These are phyloP conservation scores for Paramarasmius palmivorus DNA, from an alignment of 1,284 basidiomycete species.

Conservation along the genomic window DNA sequence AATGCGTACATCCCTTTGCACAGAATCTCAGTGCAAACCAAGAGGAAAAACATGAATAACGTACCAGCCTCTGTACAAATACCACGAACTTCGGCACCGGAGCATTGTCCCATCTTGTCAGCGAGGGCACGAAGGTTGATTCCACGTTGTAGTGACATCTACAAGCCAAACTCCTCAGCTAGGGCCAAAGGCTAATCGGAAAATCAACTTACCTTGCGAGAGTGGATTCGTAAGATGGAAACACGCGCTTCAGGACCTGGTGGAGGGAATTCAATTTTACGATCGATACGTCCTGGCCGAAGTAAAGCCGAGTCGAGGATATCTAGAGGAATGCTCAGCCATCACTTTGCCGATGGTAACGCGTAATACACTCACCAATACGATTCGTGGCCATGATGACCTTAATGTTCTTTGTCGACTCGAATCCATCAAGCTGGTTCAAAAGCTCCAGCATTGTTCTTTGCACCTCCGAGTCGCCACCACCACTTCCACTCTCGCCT, in stretches of 20 bases:
- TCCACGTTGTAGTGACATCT: constrained; percentile 98
- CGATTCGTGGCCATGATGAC: constrained; percentile 99
- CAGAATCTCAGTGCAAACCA: neutral
- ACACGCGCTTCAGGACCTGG: constrained; percentile 97
- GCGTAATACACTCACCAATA: constrained; percentile 79
- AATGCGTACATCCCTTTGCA: constrained; percentile 91
- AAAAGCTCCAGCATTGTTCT: constrained; percentile 96
- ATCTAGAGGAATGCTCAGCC: constrained; percentile 47
- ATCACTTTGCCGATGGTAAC: too few relatives aligned
- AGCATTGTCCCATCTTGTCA: constrained; percentile 99
- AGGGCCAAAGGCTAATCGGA: neutral
- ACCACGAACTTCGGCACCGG: constrained; percentile 96
- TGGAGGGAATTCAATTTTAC: constrained; percentile 99
- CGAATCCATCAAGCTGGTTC: constrained; percentile 98
- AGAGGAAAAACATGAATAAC: constrained; percentile 27
- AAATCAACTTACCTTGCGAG: constrained; percentile 78
- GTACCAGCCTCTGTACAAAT: constrained; percentile 97
- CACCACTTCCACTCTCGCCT: constrained; percentile 86
- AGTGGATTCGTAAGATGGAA: constrained; percentile 95
- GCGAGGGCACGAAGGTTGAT: constrained; percentile 95
- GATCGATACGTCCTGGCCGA: constrained; percentile 95
- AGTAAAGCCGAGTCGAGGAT: constrained; percentile 95
- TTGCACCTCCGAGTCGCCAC: constrained; percentile 96
- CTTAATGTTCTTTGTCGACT: constrained; percentile 98
- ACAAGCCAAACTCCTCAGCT: neutral